phyloP scores from a whole-genome alignment of 1,284 basidiomycete genomes.

The Athelia sp. region DNA sequence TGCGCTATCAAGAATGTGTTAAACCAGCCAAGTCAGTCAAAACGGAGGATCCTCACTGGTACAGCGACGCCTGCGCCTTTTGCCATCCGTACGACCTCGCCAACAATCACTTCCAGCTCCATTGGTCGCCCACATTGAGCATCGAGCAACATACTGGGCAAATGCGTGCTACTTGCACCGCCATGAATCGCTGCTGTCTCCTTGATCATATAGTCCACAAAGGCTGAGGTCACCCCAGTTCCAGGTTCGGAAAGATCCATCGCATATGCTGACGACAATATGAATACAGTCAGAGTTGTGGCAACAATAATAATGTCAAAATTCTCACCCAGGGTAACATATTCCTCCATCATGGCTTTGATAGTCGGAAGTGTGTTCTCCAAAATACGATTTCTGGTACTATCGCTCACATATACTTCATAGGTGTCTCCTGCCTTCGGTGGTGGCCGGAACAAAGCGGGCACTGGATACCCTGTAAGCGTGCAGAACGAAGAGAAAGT shows the following conservation, averaged over 20 bases:
- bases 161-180: constrained; percentile 23
- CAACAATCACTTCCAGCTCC: constrained; percentile 41
- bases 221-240: constrained; percentile 21
- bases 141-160: constrained; percentile 21
- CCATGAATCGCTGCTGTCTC: constrained; percentile 24
- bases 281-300: not conserved
- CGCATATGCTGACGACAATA: constrained; percentile 11
- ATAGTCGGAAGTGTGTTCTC: constrained; percentile 25
- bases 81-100: constrained; percentile 32
- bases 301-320: not conserved
- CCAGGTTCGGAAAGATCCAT: constrained; percentile 24
- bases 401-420: constrained; percentile 12
- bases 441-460: constrained; percentile 30
- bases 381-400: constrained; percentile 22
- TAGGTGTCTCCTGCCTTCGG: constrained; percentile 5
- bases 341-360: constrained; percentile 25
- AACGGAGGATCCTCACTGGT: constrained; percentile 29
- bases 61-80: constrained; percentile 23
- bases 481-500: constrained; percentile 30
- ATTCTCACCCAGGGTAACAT: constrained; percentile 18
- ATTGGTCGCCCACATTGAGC: constrained; percentile 33
- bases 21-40: no score
- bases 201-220: constrained; percentile 22
- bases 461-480: constrained; percentile 26
- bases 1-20: constrained; percentile 16